Conservation (phyloP, 257 asterid genomes). For the Solanum etuberosum region DNA sequence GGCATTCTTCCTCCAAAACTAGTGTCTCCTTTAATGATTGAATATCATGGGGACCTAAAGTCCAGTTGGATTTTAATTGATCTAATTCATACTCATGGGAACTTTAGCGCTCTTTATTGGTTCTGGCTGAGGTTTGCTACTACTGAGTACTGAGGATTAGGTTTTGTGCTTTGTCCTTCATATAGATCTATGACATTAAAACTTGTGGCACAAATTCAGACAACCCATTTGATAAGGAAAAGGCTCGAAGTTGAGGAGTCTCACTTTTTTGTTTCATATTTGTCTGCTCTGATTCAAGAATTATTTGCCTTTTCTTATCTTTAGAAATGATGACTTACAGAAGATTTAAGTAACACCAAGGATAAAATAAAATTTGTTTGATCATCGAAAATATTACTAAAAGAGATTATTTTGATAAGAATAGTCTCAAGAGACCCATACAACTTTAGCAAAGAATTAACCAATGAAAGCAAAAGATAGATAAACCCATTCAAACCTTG, state of each 20-base stretch:
- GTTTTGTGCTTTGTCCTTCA: neutral
- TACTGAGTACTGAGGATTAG: neutral
- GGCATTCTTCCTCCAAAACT: neutral
- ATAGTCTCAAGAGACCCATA: neutral
- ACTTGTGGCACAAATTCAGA: conserved; percentile 4
- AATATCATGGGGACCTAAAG: conserved; percentile 9
- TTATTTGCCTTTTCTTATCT: neutral
- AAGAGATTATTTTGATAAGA: neutral
- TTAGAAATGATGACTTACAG: neutral
- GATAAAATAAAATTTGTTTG: neutral
- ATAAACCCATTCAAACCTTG: neutral
- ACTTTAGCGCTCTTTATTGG: neutral
- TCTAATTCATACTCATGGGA: neutral
- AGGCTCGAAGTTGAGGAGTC: neutral
- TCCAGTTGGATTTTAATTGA: neutral
- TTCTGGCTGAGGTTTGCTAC: neutral
- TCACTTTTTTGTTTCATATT: neutral
- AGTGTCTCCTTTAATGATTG: neutral
- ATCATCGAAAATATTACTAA: neutral
- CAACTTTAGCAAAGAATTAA: neutral
- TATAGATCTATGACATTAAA: neutral
- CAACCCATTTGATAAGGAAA: neutral
- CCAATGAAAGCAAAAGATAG: neutral
- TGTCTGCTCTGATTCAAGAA: neutral
- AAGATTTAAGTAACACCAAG: neutral